These are phyloP conservation scores for Rossbeevera mucosa DNA, from an alignment of 768 basidiomycete species.

Conservation along the genomic window DNA sequence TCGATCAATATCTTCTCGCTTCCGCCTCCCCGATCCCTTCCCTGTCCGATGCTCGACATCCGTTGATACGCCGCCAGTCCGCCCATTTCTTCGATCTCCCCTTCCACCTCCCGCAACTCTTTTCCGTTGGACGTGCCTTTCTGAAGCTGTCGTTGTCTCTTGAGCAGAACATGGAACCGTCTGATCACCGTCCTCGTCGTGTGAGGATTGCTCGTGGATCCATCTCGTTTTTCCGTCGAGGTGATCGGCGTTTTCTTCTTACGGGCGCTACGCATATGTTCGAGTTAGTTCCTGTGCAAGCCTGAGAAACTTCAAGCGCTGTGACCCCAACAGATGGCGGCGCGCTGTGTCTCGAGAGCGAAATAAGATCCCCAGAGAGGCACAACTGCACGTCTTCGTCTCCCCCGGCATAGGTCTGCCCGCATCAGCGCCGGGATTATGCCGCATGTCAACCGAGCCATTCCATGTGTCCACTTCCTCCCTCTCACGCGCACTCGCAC, in stretches of 20 bases:
- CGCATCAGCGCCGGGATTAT: neutral
- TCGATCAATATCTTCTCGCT: conserved; percentile 73
- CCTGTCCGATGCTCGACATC: conserved; percentile 81
- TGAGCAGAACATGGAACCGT: conserved; percentile 75
- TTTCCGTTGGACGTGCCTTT: conserved; percentile 20
- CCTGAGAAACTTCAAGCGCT: too few relatives aligned
- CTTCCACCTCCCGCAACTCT: conserved; percentile 50
- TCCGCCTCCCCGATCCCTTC: conserved; percentile 78
- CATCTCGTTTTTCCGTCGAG: conserved; percentile 4
- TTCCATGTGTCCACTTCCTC: neutral
- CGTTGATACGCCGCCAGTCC: conserved; percentile 78
- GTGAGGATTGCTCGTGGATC: conserved; percentile 38
- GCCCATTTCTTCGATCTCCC: conserved; percentile 64
- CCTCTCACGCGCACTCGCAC: neutral
- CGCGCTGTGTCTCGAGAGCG: neutral
- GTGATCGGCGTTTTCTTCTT: conserved; percentile 48
- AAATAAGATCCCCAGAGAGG: neutral
- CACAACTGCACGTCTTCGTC: neutral
- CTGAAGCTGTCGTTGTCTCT: conserved; percentile 56
- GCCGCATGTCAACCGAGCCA: too few relatives aligned
- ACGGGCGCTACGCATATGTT: conserved; percentile 24
- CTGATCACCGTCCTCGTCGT: conserved; percentile 73
- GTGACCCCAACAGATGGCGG: too few relatives aligned
- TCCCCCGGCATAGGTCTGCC: too few relatives aligned
- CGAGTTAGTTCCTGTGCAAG: too few relatives aligned